Base-by-base conservation (phyloP, 1,139 yeast genomes). In the Sugiyamaella neomexicana region DNA sequence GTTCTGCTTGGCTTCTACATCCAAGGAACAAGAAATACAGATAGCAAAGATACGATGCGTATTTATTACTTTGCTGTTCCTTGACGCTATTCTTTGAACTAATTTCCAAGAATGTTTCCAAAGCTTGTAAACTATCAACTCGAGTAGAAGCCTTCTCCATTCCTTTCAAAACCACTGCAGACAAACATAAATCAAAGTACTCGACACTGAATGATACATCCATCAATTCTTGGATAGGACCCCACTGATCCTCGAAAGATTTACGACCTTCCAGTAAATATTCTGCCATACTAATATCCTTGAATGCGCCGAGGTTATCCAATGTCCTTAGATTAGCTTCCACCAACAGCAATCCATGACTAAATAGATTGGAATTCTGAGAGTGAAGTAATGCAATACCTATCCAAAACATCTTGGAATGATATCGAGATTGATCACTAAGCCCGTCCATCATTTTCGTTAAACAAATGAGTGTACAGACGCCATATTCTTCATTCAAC, bases 401-500 rank as follows among this genome's bases (percentile, higher is more conserved):
- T n/a, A 86, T 74, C 96, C 96, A 89, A 56, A 87, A 80, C 60
- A 88, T 67, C 32, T 78, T 75, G 2, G 82, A 77, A 48, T 83
- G 78, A 59, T 85, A 76, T 1, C 73, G 70, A 0, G 91, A 82
- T 5, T 75, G 72, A 4, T 76, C 73, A 5, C 82, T 75, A 41
- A 89, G 68, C 0, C 95, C 95, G 56, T 80, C 80, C 12, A 83
- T 77, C 56, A 88, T 75, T 55, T 85, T 79, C 12, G 88, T 79
- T 54, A 82, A 76, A 51, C 74, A 65, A 52, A 72, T 70, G 8
- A 72, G 55, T 1, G 71, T 62, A 45, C 76, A 72, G 1, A 65
- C 69, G 58, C 63, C 62, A 53, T 70, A 61, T 64, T 72, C 58
- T 66, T 68, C 62, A 60, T 67, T 55, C 62, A 67, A 32, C 70